These are phyloP conservation scores for Gossypium davidsonii DNA, from an alignment of 441 rosid genomes.

Conservation along the genomic window DNA sequence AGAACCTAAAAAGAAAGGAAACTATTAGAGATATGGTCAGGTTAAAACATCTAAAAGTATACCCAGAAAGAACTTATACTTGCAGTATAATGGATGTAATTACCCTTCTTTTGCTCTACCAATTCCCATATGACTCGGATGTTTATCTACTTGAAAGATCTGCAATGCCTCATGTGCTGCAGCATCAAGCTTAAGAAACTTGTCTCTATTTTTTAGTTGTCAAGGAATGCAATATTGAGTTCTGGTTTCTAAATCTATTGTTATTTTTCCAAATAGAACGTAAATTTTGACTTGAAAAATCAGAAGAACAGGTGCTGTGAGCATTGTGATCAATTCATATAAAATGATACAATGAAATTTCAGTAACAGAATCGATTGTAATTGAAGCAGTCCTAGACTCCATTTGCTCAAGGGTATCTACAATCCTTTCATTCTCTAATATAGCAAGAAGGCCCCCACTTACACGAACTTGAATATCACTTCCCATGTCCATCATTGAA, in stretches of 20 bases:
- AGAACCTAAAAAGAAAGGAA: conserved; percentile 59
- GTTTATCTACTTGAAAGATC: conserved; percentile 88
- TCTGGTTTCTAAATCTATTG: conserved; percentile 2
- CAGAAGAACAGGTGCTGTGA: conserved; percentile 8
- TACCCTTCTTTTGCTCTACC: conserved; percentile 99
- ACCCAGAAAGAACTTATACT: background rate
- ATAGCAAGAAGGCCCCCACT: conserved; percentile 94
- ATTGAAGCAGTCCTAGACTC: conserved; percentile 75
- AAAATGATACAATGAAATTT: conserved; percentile 76
- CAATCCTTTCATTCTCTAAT: conserved; percentile 85
- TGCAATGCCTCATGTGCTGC: conserved; percentile 92
- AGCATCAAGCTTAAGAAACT: conserved; percentile 86
- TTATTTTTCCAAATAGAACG: conserved; percentile 6
- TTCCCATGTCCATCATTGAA: conserved; percentile 94
- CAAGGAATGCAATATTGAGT: conserved; percentile 28
- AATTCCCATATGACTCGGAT: conserved; percentile 99
- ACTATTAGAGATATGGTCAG: conserved; percentile 24
- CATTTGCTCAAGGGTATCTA: conserved; percentile 70
- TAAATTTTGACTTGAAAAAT: background rate
- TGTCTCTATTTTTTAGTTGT: conserved; percentile 48
- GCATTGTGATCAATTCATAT: conserved; percentile 12
- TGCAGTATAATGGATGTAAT: conserved; percentile 3
- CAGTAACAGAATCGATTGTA: conserved; percentile 64
- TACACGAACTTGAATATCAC: conserved; percentile 84
- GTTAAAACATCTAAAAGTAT: conserved; percentile 16